Percentiles rank a stretch among this genome's conserved stretches.
These are phyloP conservation scores for Chenopodium album DNA, from an alignment of 148 eudicot genomes.

Conservation along the genomic window DNA sequence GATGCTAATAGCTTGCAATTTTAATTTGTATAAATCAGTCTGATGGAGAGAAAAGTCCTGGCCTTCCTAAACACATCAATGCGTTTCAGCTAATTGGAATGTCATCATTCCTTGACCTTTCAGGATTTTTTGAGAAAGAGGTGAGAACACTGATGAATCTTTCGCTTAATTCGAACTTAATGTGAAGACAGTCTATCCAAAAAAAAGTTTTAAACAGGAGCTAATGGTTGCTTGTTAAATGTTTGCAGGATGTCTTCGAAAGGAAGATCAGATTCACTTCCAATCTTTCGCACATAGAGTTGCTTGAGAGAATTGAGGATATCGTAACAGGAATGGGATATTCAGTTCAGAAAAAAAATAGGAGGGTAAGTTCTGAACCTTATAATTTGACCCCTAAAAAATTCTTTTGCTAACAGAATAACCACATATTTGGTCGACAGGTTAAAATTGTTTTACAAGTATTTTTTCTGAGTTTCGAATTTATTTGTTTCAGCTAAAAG, in stretches of 20 bases:
- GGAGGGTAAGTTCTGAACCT: conserved; percentile 51
- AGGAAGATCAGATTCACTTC: conserved; percentile 89
- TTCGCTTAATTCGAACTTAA: background rate
- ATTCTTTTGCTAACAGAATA: background rate
- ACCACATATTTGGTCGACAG: background rate
- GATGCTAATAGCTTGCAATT: conserved; percentile 1
- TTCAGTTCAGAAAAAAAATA: conserved; percentile 68
- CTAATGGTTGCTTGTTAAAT: background rate
- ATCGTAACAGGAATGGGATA: conserved; percentile 79
- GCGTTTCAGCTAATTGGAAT: conserved; percentile 96
- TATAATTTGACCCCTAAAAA: background rate
- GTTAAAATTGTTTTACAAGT: background rate
- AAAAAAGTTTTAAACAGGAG: background rate
- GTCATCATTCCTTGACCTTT: conserved; percentile 91
- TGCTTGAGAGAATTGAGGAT: conserved; percentile 75
- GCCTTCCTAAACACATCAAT: conserved; percentile 58
- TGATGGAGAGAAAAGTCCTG: conserved; percentile 53
- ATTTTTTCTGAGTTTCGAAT: conserved; percentile 11
- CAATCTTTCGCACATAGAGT: conserved; percentile 56
- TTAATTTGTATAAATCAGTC: conserved; percentile 32
- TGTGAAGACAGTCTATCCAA: background rate
- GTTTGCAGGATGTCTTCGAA: conserved; percentile 65
- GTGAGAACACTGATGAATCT: conserved; percentile 24
- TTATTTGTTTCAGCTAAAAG: conserved; percentile 53
- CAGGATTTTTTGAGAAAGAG: conserved; percentile 96